phyloP scores from a whole-genome alignment of 371 early-diverging fungal genomes.

The Blakeslea trispora region DNA sequence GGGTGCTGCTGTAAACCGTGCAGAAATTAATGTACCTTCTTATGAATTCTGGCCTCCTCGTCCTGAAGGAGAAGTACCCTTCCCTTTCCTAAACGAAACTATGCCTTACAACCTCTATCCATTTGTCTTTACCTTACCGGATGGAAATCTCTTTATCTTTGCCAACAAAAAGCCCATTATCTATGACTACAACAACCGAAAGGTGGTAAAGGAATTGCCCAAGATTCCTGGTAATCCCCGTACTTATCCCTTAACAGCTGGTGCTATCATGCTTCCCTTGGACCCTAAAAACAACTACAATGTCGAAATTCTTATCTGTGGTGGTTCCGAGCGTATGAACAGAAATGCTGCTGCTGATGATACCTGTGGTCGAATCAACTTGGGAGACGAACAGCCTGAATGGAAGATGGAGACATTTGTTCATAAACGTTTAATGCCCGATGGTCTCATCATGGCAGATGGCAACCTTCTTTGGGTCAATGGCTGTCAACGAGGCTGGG shows the following conservation, averaged over 20 bases:
- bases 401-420: slow-evolving; percentile 68
- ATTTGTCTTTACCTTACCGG: slow-evolving; percentile 55
- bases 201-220: slow-evolving; percentile 54
- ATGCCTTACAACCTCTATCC: slow-evolving; percentile 68
- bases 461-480: slow-evolving; percentile 64
- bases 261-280: slow-evolving; percentile 63
- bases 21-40: slow-evolving; percentile 53
- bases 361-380: slow-evolving; percentile 61
- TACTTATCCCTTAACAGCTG: slow-evolving; percentile 65
- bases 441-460: slow-evolving; percentile 61
- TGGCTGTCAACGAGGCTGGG: slow-evolving; percentile 65
- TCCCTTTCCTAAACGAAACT: slow-evolving; percentile 57
- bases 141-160: slow-evolving; percentile 60
- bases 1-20: slow-evolving; percentile 54
- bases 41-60: slow-evolving; percentile 54
- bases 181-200: slow-evolving; percentile 53
- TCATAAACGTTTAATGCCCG: slow-evolving; percentile 63
- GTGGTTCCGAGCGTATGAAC: slow-evolving; percentile 54
- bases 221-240: slow-evolving; percentile 60
- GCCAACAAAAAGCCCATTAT: slow-evolving; percentile 55
- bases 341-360: slow-evolving; percentile 44
- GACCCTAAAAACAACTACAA: slow-evolving; percentile 61
- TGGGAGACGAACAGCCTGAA: slow-evolving; percentile 46
- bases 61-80: slow-evolving; percentile 31
- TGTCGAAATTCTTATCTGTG: slow-evolving; percentile 64